phyloP scores from a whole-genome alignment of 768 basidiomycete genomes.

The Termitomyces sp. region DNA sequence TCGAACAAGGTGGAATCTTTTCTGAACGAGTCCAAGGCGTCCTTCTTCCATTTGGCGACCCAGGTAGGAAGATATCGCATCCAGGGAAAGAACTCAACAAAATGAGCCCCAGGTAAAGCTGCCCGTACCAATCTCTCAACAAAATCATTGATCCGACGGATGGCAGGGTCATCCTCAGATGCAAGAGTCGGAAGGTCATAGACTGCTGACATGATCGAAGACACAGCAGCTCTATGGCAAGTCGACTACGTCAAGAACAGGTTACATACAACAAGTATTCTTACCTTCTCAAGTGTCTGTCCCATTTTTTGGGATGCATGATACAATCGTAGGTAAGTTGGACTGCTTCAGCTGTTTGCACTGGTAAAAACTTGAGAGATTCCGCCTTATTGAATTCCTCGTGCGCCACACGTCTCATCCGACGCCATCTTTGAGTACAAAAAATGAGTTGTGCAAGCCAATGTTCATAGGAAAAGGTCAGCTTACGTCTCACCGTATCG shows the following conservation, averaged over 20 bases:
- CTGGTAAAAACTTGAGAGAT: constrained; percentile 17
- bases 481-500: neutral
- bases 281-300: neutral
- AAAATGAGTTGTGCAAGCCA: neutral
- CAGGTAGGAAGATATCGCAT: too few relatives aligned
- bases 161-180: too few relatives aligned
- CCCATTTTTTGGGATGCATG: constrained; percentile 10
- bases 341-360: constrained; percentile 25
- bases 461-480: neutral
- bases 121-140: too few relatives aligned
- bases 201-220: neutral
- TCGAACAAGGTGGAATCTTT: too few relatives aligned
- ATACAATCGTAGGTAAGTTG: constrained; percentile 23
- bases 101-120: too few relatives aligned
- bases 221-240: neutral
- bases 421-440: neutral
- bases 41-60: too few relatives aligned
- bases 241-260: neutral
- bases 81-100: too few relatives aligned
- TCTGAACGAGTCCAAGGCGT: too few relatives aligned
- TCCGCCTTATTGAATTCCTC: constrained; percentile 25
- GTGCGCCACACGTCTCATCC: constrained; percentile 20
- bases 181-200: too few relatives aligned
- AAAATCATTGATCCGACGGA: too few relatives aligned
- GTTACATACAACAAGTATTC: neutral